Evolutionary conservation across 2,329 filamentous ascomycete species (phyloP).

Genomic region (Cephalotrichum gorgonifer): DNA sequence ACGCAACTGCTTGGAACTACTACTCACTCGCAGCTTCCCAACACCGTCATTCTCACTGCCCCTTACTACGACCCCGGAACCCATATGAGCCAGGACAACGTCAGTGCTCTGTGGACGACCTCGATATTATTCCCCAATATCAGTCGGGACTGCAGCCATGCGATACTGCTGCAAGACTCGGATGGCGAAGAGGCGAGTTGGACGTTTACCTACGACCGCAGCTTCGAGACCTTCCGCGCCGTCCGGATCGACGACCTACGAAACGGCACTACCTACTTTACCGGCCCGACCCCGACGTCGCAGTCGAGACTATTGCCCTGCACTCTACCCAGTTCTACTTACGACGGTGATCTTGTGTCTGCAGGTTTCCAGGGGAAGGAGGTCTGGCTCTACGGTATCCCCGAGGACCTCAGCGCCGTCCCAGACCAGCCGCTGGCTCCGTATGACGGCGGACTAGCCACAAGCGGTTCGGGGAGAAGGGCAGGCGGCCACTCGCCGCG

Average conservation of each 20-base stretch:
- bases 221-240: conserved; percentile 68
- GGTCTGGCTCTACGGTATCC: conserved; percentile 71
- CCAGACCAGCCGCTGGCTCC: conserved; percentile 6
- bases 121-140: conserved; percentile 77
- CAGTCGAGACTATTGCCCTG: conserved; percentile 54
- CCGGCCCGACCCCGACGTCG: conserved; percentile 51
- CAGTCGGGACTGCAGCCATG: conserved; percentile 70
- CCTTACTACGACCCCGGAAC: conserved; percentile 69
- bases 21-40: conserved; percentile 50
- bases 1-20: conserved; percentile 72
- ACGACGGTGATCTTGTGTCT: conserved; percentile 59
- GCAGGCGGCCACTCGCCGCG: background rate
- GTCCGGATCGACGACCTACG: conserved; percentile 65
- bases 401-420: conserved; percentile 58
- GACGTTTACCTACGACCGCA: conserved; percentile 69
- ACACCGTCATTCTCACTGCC: conserved; percentile 66
- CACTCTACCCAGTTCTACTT: conserved; percentile 60
- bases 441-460: conserved; percentile 20
- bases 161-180: conserved; percentile 55
- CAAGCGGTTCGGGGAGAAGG: conserved; percentile 13
- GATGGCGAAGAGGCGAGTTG: conserved; percentile 57
- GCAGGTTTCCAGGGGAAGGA: conserved; percentile 63
- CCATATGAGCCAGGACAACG: conserved; percentile 52
- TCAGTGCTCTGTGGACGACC: conserved; percentile 73
- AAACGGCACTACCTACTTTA: conserved; percentile 71